These are phyloP conservation scores for Fistulifera solaris DNA, from an alignment of 108 stramenopile genomes.

Conservation along the genomic window DNA sequence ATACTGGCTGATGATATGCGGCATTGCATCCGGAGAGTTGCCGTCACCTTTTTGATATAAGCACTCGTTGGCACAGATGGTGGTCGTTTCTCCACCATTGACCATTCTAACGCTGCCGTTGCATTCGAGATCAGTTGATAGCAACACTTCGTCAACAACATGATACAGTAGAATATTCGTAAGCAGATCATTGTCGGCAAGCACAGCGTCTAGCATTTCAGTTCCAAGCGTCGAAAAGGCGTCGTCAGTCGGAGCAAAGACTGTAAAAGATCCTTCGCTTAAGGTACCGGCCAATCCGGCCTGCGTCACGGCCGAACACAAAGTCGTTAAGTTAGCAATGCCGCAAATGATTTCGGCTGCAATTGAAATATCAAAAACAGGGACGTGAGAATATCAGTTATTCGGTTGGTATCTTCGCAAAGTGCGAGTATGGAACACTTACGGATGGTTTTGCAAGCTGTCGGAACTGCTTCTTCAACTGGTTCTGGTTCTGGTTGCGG, in stretches of 20 bases:
- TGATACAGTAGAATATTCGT: constrained; percentile 13
- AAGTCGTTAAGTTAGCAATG: constrained; percentile 19
- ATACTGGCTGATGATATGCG: constrained; percentile 6
- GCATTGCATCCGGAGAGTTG: constrained; percentile 9
- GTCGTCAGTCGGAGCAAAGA: constrained; percentile 34
- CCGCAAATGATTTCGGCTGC: neutral
- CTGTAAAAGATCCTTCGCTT: constrained; percentile 1
- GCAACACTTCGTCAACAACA: neutral
- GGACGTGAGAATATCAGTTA: no score
- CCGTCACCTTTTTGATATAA: constrained; percentile 5
- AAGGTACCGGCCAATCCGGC: constrained; percentile 27
- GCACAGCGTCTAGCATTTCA: neutral
- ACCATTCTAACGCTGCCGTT: constrained; percentile 6
- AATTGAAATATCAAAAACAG: no score
- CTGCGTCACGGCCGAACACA: constrained; percentile 17
- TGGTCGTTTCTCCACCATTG: constrained; percentile 12
- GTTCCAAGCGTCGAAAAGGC: constrained; percentile 18
- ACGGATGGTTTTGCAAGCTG: no score
- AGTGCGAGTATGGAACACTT: no score
- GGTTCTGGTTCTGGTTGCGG: no score
- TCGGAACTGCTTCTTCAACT: no score
- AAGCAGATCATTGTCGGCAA: constrained; percentile 1
- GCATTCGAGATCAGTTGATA: constrained; percentile 9
- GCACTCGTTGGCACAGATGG: neutral
- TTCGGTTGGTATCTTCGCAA: no score